Conservation (phyloP, 148 eudicot genomes). For the Fagopyrum homotropicum region DNA sequence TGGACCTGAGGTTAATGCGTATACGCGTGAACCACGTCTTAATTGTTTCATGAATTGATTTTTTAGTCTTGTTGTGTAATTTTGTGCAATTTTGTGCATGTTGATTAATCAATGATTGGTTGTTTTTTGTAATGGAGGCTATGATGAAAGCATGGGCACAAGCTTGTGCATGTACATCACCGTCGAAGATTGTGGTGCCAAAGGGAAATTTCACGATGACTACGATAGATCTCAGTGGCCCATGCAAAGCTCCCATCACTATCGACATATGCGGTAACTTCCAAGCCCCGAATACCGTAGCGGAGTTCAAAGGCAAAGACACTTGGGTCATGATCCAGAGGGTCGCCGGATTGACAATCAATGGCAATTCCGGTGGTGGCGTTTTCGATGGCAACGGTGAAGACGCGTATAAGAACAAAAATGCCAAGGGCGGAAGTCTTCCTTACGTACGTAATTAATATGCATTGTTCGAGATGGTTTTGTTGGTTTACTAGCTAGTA, state of each 20-base stretch:
- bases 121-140: conserved; percentile 19
- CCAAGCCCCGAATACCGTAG: conserved; percentile 19
- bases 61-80: no score
- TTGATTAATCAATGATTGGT: neutral
- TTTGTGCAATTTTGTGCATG: no score
- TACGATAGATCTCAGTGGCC: conserved; percentile 35
- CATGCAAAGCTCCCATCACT: conserved; percentile 33
- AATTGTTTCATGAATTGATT: neutral
- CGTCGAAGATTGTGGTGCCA: conserved; percentile 45
- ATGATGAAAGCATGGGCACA: conserved; percentile 41
- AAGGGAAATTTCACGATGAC: conserved; percentile 36
- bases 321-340: conserved; percentile 29
- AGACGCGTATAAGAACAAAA: neutral
- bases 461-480: no score
- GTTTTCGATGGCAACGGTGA: conserved; percentile 11
- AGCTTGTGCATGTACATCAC: conserved; percentile 35
- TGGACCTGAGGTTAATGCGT: no score
- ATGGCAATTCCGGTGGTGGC: conserved; percentile 10
- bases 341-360: conserved; percentile 17
- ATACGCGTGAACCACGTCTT: no score
- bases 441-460: neutral
- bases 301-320: conserved; percentile 6
- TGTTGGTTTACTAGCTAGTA: no score
- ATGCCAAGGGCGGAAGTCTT: neutral
- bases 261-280: conserved; percentile 56